Percentiles rank a stretch among this genome's conserved stretches.
Evolutionary conservation across 1,139 yeast genomes (phyloP).

Genomic region (Yamadazyma siamensis): DNA sequence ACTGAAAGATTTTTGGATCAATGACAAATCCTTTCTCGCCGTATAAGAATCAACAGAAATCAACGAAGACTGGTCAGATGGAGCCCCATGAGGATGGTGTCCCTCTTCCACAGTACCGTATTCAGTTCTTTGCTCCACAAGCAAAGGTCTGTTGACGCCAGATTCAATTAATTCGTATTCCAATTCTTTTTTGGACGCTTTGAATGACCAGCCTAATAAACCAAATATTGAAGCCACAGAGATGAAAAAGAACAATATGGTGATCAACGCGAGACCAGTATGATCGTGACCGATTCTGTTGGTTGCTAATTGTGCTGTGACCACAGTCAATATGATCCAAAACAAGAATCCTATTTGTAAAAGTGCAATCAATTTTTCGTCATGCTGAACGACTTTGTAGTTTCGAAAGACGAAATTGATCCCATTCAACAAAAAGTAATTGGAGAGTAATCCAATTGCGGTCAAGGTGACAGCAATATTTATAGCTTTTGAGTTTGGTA

Average conservation of each 20-base stretch:
- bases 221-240: conserved; percentile 58
- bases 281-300: conserved; percentile 42
- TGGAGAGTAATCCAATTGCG: conserved; percentile 49
- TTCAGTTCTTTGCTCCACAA: conserved; percentile 15
- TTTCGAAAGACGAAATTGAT: conserved; percentile 38
- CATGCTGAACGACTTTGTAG: conserved; percentile 56
- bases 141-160: conserved; percentile 26
- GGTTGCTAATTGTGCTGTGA: conserved; percentile 44
- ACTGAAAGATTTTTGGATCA: conserved; percentile 42
- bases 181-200: conserved; percentile 15
- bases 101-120: conserved; percentile 21
- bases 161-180: conserved; percentile 17
- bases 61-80: conserved; percentile 16
- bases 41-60: conserved; percentile 15
- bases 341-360: conserved; percentile 52
- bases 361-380: conserved; percentile 67
- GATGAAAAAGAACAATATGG: conserved; percentile 50
- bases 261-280: conserved; percentile 59
- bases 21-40: conserved; percentile 12
- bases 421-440: conserved; percentile 53
- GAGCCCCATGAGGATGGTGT: conserved; percentile 7
- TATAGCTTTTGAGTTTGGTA: conserved; percentile 54
- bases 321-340: conserved; percentile 52
- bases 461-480: conserved; percentile 36
- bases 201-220: conserved; percentile 43